A percentile compares a stretch with the other conserved stretches of the same genome.
Conservation (phyloP, 2,329 filamentous ascomycete species). For the Berkeleyomyces rouxiae region DNA sequence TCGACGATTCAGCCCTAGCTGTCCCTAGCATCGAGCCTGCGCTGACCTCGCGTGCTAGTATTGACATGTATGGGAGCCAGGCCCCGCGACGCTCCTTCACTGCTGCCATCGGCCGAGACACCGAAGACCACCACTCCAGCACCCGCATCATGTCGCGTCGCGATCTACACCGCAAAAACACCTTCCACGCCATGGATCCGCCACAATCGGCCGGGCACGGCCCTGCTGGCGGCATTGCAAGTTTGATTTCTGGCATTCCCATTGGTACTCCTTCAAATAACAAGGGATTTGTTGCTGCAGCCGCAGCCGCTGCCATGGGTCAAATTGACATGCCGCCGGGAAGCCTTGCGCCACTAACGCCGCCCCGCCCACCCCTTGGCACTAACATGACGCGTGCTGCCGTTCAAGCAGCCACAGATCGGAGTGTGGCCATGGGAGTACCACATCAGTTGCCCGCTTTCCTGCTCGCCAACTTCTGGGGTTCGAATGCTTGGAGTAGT, state of each 20-base stretch:
- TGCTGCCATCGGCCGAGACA: slow-evolving; percentile 22
- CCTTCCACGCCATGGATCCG: slow-evolving; percentile 31
- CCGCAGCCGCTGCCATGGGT: slow-evolving; percentile 13
- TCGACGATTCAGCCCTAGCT: slow-evolving; percentile 24
- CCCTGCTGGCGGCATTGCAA: slow-evolving; percentile 53
- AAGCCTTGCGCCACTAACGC: slow-evolving; percentile 62
- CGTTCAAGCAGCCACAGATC: slow-evolving; percentile 64
- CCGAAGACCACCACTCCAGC: slow-evolving; percentile 2
- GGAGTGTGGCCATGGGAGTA: slow-evolving; percentile 47
- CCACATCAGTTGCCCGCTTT: slow-evolving; percentile 58
- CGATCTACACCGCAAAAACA: slow-evolving; percentile 69
- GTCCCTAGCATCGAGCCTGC: slow-evolving; percentile 25
- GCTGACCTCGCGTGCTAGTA: slow-evolving; percentile 45
- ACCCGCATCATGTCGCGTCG: slow-evolving; percentile 77
- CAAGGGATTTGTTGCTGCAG: background rate
- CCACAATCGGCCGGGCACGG: slow-evolving; percentile 24
- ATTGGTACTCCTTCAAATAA: background rate
- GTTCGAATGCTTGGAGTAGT: slow-evolving; percentile 58
- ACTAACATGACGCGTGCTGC: slow-evolving; percentile 79
- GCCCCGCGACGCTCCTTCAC: slow-evolving; percentile 40
- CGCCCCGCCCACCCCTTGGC: slow-evolving; percentile 66
- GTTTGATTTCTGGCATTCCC: slow-evolving; percentile 53
- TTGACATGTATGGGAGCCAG: slow-evolving; percentile 41
- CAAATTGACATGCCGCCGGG: slow-evolving; percentile 34
- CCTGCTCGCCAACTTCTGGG: slow-evolving; percentile 87